Base-by-base conservation (phyloP, 2,329 filamentous ascomycete species). In the Claviceps citrina region DNA sequence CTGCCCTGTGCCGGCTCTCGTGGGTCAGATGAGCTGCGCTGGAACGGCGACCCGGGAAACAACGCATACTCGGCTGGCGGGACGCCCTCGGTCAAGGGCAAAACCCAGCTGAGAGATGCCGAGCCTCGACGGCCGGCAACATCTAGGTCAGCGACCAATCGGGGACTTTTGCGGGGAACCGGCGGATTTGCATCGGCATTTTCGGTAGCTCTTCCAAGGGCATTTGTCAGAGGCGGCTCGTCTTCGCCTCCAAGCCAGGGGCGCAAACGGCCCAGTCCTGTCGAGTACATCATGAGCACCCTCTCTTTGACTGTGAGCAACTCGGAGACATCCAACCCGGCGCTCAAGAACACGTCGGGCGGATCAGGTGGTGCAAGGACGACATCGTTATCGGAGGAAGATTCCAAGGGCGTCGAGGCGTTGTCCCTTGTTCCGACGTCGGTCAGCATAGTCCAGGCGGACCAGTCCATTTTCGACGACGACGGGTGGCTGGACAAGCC, bases 391-490 rank as follows among this genome's bases (percentile, higher is more conserved):
- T 72, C 69, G 1, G 71, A 75, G 33, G 71, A 76, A 32, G 70
- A 74, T 7, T 55, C 55, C 16, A 60, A 61, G 13, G 58, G 60
- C 37, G 68, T 71, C 4, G 67, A 70, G 10, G 43, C 59, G 10
- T 51, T 67, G 4, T 59, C 65, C 7, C 53, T 71, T 44, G 61
- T 74, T 2, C 69, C 71, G 5, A 62, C 70, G 13, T 65, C 61
- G 18, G 67, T 75, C 5, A 62, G 64, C 1, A 61, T 78, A 6
- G 62, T 64, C 6, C 64, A 79, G 46, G 69, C 73, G 50, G 75
- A 81, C 45, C 73, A 77, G 46, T 66, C 68, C n/a, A 65, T 71
- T 16, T 81, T 81, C 48, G 78, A 81, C 46, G 76, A 81, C 39
- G 77, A 81, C 50, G 76, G 76, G 10, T 79, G 75, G 65, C 65